Base-by-base conservation (phyloP, 495 filamentous ascomycete genomes). In the Penicillium psychrofluorescens region DNA sequence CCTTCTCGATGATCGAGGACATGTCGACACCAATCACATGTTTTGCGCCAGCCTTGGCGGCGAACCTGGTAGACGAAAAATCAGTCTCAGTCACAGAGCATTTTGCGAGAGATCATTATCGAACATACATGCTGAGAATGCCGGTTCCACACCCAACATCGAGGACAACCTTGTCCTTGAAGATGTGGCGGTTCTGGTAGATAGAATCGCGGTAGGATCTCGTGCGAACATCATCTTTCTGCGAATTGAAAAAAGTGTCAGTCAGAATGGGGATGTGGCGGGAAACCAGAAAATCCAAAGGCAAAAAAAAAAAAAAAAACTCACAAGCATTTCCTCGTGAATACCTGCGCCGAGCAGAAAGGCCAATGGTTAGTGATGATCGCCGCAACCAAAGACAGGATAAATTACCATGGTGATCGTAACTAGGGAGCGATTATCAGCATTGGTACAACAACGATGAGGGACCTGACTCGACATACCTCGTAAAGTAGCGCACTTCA, bases 161-260 rank as follows among this genome's bases (percentile, higher is more conserved):
- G 29, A 99, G 82, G 41, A 99, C 92, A 12, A 91, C 80, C 74
- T 97, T 99, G 71, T 91, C 91, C 61, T 88, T 90, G 80, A 99
- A 96, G 37, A 99, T 78, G 64, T 95, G 81, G 64, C 84, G 84
- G 71, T 99, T 95, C 61, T 89, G 88, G 57, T 95, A 86, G 58
- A 98, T 97, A 11, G 92, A 81, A 66, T 97, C 89, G 68, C 92
- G 90, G 74, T 98, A 98, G 12, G 88, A 92, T 57, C 79, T 79
- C 13, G 92, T 98, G 30, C 92, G 85, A 43, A 98, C 90, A 70
- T 97, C 94, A 75, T 98, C 92, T 85, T 95, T 96, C 88, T 95
- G 62, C 36, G 11, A 29, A 29, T 40, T 30, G 9, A 29, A 16
- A 11, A 31, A 8, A 28, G 15, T 1, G 22, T 22, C 22, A 22